These are phyloP conservation scores for Pseudophaeomoniella oleicola DNA, from an alignment of 2,329 filamentous ascomycete genomes.

Conservation along the genomic window DNA sequence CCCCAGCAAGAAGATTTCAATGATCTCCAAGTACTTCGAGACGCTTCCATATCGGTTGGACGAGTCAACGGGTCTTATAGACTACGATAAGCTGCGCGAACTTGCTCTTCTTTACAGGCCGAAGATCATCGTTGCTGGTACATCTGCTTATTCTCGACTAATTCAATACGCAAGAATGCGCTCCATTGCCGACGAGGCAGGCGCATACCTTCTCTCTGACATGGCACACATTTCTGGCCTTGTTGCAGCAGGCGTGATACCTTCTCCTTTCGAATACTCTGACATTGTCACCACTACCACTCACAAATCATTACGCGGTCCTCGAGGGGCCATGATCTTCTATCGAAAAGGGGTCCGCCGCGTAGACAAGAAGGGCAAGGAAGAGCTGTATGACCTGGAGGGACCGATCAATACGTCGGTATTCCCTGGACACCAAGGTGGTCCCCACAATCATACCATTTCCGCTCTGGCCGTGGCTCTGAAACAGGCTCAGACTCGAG, in stretches of 20 bases:
- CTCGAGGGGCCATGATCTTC: slow-evolving; percentile 95
- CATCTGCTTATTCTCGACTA: slow-evolving; percentile 87
- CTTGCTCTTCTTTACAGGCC: slow-evolving; percentile 79
- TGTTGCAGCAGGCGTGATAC: slow-evolving; percentile 80
- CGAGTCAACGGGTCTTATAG: slow-evolving; percentile 80
- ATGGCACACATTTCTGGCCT: slow-evolving; percentile 97
- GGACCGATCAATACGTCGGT: slow-evolving; percentile 89
- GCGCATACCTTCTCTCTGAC: slow-evolving; percentile 84
- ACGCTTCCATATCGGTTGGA: slow-evolving; percentile 89
- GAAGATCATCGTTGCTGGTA: slow-evolving; percentile 88
- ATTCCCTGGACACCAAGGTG: slow-evolving; percentile 95
- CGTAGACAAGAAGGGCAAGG: slow-evolving; percentile 74
- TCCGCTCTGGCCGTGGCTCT: slow-evolving; percentile 87
- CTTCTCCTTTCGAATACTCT: slow-evolving; percentile 74
- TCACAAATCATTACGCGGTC: slow-evolving; percentile 92
- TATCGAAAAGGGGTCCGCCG: slow-evolving; percentile 83
- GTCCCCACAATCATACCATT: slow-evolving; percentile 98
- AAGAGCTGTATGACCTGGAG: slow-evolving; percentile 82
- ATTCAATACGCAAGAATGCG: slow-evolving; percentile 93
- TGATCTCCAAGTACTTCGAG: slow-evolving; percentile 97
- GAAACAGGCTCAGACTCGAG: slow-evolving; percentile 77
- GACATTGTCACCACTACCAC: slow-evolving; percentile 97
- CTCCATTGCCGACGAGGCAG: slow-evolving; percentile 76
- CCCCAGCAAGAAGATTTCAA: slow-evolving; percentile 87
- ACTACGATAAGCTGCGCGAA: slow-evolving; percentile 85